Conservation (phyloP, 2,329 filamentous ascomycete genomes). For the Epichloe sp. region DNA sequence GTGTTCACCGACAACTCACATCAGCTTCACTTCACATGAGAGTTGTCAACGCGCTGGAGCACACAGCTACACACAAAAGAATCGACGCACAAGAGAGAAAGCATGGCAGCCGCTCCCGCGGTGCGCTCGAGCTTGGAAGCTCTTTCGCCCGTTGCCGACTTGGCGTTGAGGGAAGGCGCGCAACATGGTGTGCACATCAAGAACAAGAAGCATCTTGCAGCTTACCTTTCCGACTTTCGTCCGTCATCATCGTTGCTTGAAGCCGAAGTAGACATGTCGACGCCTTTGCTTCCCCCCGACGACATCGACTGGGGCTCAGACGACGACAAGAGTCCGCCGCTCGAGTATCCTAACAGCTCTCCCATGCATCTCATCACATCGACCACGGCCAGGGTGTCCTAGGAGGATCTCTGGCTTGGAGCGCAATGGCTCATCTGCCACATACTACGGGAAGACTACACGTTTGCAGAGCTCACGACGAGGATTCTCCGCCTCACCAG, state of each 20-base stretch:
- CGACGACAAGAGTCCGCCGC: neutral
- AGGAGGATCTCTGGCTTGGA: constrained; percentile 14
- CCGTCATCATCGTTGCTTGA: neutral
- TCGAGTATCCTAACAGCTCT: neutral
- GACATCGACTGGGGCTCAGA: constrained; percentile 8
- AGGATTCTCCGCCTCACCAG: constrained; percentile 10
- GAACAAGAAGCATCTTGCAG: neutral
- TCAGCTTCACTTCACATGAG: neutral
- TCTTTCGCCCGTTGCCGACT: neutral
- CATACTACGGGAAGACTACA: constrained; percentile 8
- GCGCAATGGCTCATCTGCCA: constrained; percentile 15
- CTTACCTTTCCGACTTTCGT: neutral
- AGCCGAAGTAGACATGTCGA: neutral
- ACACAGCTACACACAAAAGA: too few species aligned
- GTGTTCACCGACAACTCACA: neutral
- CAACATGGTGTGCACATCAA: neutral
- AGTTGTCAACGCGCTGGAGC: neutral
- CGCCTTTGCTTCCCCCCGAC: neutral
- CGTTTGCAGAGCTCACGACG: constrained; percentile 10
- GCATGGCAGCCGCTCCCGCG: neutral
- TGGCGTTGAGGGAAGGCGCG: constrained; percentile 1
- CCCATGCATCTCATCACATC: neutral
- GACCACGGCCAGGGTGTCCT: constrained; percentile 3
- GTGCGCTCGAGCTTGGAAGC: neutral
- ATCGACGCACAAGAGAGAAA: neutral